Percentiles rank a stretch among this genome's conserved stretches.
Evolutionary conservation across 306 rosid species (phyloP).

Genomic region (Trifolium subterraneum): DNA sequence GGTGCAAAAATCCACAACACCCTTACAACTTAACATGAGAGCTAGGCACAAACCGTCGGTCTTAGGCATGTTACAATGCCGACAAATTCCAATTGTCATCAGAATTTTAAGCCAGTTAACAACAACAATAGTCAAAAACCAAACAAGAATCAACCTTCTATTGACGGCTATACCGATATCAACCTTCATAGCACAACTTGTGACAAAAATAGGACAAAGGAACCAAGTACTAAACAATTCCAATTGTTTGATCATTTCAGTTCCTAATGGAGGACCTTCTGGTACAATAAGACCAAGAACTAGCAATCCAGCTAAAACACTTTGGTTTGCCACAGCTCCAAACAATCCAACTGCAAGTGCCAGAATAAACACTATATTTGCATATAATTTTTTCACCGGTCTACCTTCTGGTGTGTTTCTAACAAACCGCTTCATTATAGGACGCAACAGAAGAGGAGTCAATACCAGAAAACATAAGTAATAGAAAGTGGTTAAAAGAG

Average conservation of each 20-base stretch:
- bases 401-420: conserved; percentile 55
- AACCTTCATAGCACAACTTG: conserved; percentile 45
- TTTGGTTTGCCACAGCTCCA: conserved; percentile 3
- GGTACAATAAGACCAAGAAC: conserved; percentile 61
- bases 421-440: conserved; percentile 47
- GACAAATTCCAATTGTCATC: conserved; percentile 22
- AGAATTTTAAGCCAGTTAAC: conserved; percentile 35
- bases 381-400: conserved; percentile 36
- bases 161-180: neutral
- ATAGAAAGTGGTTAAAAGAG: neutral
- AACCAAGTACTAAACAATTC: conserved; percentile 45
- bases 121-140: neutral
- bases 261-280: conserved; percentile 66
- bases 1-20: conserved; percentile 48
- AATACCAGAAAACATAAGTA: neutral
- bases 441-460: conserved; percentile 16
- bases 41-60: conserved; percentile 48
- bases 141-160: fast-evolving
- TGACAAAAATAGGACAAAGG: conserved; percentile 54
- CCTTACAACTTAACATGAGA: conserved; percentile 62
- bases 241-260: conserved; percentile 53
- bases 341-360: conserved; percentile 21
- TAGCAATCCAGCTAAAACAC: conserved; percentile 44
- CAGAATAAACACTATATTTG: conserved; percentile 9
- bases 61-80: conserved; percentile 42